A percentile compares a stretch with the other conserved stretches of the same genome.
Evolutionary conservation across 2,329 filamentous ascomycete genomes (phyloP).

Genomic region (Colletotrichum endophyticum): DNA sequence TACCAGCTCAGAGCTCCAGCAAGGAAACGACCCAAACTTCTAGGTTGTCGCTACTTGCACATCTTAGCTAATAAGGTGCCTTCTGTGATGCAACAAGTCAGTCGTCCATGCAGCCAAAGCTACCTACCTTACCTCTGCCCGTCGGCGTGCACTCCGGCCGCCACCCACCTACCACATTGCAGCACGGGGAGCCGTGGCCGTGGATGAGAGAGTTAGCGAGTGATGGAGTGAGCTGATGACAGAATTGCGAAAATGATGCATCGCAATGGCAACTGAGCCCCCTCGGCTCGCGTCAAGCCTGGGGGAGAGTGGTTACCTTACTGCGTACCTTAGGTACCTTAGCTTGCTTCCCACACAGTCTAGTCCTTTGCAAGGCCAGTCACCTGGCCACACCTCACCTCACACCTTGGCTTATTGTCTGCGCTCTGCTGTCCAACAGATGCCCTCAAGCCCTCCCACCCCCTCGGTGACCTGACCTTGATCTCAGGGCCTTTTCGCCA

Average conservation of each 20-base stretch:
- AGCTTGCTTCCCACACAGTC: not conserved
- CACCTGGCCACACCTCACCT: conserved; percentile 9
- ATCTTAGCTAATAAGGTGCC: conserved; percentile 9
- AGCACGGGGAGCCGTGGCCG: not conserved
- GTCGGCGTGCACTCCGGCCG: not conserved
- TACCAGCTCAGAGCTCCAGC: not conserved
- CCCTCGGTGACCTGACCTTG: not conserved
- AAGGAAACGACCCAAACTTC: not conserved
- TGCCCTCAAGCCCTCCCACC: not conserved
- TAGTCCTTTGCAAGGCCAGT: not conserved
- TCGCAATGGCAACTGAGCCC: not conserved
- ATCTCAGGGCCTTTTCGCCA: not conserved
- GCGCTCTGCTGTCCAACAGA: not conserved
- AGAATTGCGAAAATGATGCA: conserved; percentile 20
- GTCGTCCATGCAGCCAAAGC: not conserved
- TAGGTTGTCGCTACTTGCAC: not conserved
- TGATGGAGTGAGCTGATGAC: conserved; percentile 18
- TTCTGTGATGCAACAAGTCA: not conserved
- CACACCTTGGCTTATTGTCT: not conserved
- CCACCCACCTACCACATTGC: not conserved
- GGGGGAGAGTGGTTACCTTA: not conserved
- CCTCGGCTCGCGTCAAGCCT: conserved; percentile 2
- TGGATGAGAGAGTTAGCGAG: not conserved
- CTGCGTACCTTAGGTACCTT: not conserved
- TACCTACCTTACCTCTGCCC: not conserved